Conservation (phyloP, 164 flowering plant species). For the Annona squamosa region DNA sequence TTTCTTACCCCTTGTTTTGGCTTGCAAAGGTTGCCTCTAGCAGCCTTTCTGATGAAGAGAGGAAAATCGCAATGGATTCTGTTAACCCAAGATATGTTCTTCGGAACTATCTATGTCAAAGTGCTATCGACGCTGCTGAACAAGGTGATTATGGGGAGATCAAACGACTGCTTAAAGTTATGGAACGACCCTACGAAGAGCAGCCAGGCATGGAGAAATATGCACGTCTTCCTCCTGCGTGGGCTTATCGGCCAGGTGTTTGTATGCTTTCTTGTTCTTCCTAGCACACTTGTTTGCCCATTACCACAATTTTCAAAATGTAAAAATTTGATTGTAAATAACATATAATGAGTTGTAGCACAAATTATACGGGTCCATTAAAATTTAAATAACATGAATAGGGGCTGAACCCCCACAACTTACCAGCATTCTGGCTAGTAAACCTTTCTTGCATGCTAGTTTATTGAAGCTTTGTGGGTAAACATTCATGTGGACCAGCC, state of each 20-base stretch:
- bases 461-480: too few relatives aligned
- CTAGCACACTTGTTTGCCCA: conserved; percentile 22
- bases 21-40: conserved; percentile 44
- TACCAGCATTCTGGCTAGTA: too few relatives aligned
- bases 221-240: conserved; percentile 98
- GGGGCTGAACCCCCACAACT: too few relatives aligned
- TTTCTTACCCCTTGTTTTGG: neutral
- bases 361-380: too few relatives aligned
- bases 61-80: conserved; percentile 76
- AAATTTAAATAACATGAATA: too few relatives aligned
- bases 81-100: conserved; percentile 85
- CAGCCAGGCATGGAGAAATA: conserved; percentile 98
- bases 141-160: conserved; percentile 81
- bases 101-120: conserved; percentile 91
- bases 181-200: conserved; percentile 87
- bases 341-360: neutral
- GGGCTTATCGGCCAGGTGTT: conserved; percentile 99
- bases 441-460: too few relatives aligned
- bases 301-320: conserved; percentile 1
- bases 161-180: conserved; percentile 62
- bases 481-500: too few relatives aligned
- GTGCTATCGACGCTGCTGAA: conserved; percentile 94
- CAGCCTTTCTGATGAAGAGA: conserved; percentile 67
- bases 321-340: conserved; percentile 19
- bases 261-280: conserved; percentile 99